phyloP scores from a whole-genome alignment of 345 rosid species.

The Clarkia xantiana region DNA sequence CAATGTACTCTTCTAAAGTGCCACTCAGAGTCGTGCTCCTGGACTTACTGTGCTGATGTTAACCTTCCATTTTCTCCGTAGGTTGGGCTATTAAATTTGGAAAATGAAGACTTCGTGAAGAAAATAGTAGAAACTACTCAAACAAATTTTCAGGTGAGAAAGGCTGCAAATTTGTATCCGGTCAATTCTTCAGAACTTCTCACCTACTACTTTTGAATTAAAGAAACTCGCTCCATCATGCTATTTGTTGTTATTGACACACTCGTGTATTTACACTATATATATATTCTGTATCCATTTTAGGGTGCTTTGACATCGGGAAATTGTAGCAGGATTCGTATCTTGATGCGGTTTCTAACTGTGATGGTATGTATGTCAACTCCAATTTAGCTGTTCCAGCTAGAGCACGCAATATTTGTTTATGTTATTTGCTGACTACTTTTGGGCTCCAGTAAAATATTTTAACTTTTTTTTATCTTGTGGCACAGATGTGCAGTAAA shows the following conservation, averaged over 20 bases:
- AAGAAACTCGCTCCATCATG: too few species aligned
- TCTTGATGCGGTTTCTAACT: conserved; percentile 73
- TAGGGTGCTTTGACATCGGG: conserved; percentile 63
- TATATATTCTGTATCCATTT: neutral
- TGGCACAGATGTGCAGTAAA: conserved; percentile 80
- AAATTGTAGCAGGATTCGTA: conserved; percentile 62
- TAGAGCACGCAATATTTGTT: conserved; percentile 2
- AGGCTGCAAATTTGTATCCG: neutral
- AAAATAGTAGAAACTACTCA: conserved; percentile 43
- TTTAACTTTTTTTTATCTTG: neutral
- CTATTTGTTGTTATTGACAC: too few species aligned
- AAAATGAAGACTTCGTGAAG: conserved; percentile 71
- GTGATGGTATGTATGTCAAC: conserved; percentile 43
- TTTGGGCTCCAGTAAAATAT: neutral
- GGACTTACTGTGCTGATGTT: neutral
- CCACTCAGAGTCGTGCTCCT: neutral
- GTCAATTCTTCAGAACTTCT: too few species aligned
- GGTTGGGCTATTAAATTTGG: conserved; percentile 90
- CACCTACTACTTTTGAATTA: too few species aligned
- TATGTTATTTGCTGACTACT: neutral
- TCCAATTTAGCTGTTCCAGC: neutral
- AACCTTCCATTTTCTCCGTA: conserved; percentile 9
- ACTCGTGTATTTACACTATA: too few species aligned
- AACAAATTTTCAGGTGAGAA: conserved; percentile 55
- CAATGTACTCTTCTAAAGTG: neutral